Base-by-base conservation (phyloP, 2,329 filamentous ascomycete species). In the Penicillium sp. region DNA sequence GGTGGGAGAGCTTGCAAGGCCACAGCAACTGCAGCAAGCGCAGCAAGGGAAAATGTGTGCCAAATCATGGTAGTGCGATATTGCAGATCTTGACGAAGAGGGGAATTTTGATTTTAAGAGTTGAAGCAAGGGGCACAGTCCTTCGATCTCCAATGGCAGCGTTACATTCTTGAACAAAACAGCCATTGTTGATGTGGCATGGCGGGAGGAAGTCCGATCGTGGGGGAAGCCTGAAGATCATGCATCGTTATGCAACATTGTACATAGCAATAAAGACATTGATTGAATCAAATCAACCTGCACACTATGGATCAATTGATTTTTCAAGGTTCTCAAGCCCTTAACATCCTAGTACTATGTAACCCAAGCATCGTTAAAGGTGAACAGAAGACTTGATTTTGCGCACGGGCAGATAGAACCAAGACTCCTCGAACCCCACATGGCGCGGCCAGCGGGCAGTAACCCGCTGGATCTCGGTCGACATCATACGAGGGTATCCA, bases 1-100 rank as follows among this genome's bases (percentile, higher is more conserved):
- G 76, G 75, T 14, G 76, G 75, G 7, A 79, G 68, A 40, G 66
- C 66, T 56, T 79, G 75, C 41, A 77, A 56, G 15, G 71, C 74
- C 26, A 65, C 61, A 20, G 61, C 70, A n/a, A 47, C 56, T 25
- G 60, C 37, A 4, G 53, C 9, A 44, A 44, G 25, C 14, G n/a
- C 23, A 22, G 25, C 48, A 22, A 61, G 26, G 25, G 41, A 52
- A 15, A 59, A 23, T 9, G 53, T 14, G 42, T 45, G 48, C 58
- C 49, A 58, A 43, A 56, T 56, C 60, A 63, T 63, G 1, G 14
- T 37, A 3, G 27, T 20, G 31, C 31, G 31, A 22, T 22, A 49
- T 33, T 22, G 37, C 37, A 40, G 37, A 40, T 26, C 31, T 12
- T 49, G 33, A 29, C n/a, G 44, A 27, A 27, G 22, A 11, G 15